phyloP scores from a whole-genome alignment of 2,329 filamentous ascomycete species.

The Didymella arachidicola region DNA sequence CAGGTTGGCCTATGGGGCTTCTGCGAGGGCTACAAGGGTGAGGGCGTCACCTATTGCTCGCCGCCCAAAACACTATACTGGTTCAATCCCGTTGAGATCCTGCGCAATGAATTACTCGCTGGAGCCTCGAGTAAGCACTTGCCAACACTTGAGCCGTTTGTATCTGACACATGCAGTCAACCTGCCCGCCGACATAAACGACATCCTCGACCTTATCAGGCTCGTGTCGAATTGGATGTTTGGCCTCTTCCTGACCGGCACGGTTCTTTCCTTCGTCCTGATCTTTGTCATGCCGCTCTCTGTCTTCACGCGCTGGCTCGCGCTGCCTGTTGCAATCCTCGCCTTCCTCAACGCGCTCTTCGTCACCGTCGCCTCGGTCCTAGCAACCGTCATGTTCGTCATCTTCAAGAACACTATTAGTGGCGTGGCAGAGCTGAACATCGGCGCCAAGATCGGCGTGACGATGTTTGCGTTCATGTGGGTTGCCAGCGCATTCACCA shows the following conservation, averaged over 20 bases:
- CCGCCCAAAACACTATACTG: constrained; percentile 75
- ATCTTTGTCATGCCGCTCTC: constrained; percentile 69
- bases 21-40: constrained; percentile 81
- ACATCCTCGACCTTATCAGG: constrained; percentile 76
- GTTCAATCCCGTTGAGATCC: constrained; percentile 88
- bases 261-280: constrained; percentile 74
- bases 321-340: constrained; percentile 72
- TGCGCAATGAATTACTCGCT: constrained; percentile 79
- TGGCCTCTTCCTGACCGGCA: constrained; percentile 78
- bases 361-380: constrained; percentile 72
- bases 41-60: constrained; percentile 80
- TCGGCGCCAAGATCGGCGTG: constrained; percentile 71
- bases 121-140: constrained; percentile 73
- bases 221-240: constrained; percentile 88
- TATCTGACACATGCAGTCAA: constrained; percentile 61
- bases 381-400: constrained; percentile 84
- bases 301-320: constrained; percentile 62
- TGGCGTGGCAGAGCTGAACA: constrained; percentile 75
- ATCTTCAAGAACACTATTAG: constrained; percentile 82
- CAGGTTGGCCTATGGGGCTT: constrained; percentile 91
- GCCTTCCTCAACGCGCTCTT: constrained; percentile 72
- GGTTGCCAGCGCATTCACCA: constrained; percentile 72
- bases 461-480: constrained; percentile 91
- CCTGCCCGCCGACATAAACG: constrained; percentile 75
- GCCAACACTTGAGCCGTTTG: neutral